Evolutionary conservation across 441 rosid species (phyloP).

Genomic region (Viola pubescens): DNA sequence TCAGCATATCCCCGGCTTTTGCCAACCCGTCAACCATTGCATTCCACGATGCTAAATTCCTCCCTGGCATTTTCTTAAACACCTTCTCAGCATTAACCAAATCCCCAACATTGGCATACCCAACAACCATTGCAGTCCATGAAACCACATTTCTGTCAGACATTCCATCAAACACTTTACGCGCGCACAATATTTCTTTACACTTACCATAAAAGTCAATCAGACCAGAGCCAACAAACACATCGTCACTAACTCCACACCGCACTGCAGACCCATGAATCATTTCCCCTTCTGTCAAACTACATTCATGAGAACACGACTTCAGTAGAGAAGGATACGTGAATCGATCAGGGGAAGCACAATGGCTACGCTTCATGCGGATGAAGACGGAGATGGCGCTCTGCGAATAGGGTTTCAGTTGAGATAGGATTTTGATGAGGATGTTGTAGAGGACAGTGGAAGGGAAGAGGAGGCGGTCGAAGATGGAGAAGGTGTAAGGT

Average conservation of each 20-base stretch:
- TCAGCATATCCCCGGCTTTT: slow-evolving; percentile 45
- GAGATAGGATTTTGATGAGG: slow-evolving; percentile 32
- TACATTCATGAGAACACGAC: slow-evolving; percentile 37
- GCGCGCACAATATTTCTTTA: slow-evolving; percentile 37
- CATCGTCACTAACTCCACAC: slow-evolving; percentile 34
- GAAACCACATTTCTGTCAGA: slow-evolving; percentile 43
- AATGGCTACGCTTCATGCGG: slow-evolving; percentile 42
- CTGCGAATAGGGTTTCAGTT: not conserved
- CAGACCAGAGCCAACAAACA: slow-evolving; percentile 57
- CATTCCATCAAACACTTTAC: slow-evolving; percentile 59
- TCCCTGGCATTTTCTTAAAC: slow-evolving; percentile 54
- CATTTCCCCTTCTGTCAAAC: slow-evolving; percentile 32
- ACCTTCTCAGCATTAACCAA: slow-evolving; percentile 36
- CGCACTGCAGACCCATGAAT: slow-evolving; percentile 48
- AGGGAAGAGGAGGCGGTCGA: slow-evolving; percentile 39
- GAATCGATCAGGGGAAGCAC: slow-evolving; percentile 36
- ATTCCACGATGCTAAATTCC: slow-evolving; percentile 56
- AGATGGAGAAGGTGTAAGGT: slow-evolving; percentile 26
- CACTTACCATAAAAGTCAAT: slow-evolving; percentile 58
- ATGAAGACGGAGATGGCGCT: slow-evolving; percentile 34
- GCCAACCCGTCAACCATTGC: slow-evolving; percentile 47
- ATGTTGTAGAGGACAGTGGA: slow-evolving; percentile 51
- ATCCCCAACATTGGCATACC: slow-evolving; percentile 41
- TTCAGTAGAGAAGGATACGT: slow-evolving; percentile 47
- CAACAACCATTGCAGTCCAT: slow-evolving; percentile 69